Evolutionary conservation across 768 basidiomycete species (phyloP), one percentile per base, ranked within the genome.

Genomic region (Trametes meyenii): DNA sequence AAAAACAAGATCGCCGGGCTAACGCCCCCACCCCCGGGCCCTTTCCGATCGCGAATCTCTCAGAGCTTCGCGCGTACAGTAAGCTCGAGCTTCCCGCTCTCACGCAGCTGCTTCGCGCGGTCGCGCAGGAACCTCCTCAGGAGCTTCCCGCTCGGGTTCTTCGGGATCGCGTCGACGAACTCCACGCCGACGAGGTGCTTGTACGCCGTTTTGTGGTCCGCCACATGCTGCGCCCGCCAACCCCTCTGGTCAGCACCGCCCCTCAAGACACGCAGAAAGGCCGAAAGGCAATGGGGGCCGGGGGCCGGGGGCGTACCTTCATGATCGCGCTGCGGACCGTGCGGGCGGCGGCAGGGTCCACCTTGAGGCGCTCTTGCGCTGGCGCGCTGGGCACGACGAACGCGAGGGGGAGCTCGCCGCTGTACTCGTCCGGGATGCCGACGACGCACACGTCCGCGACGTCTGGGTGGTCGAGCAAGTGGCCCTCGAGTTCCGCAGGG

Each of bases 341-440:
- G 2, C 76, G 72, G 0, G 67, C 76, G 26, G 74, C 80, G 12
- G 59, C 62, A 3, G 73, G 64, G 36, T 77, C 69, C 35, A 57
- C 58, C 36, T 75, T 73, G 17, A 73, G 65, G 46, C 79, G 75
- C 39, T 71, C 70, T 11, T 76, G 75, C 4, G 78, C 74, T 14
- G 76, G 75, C 4, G 71, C 66, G 48, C 74, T 74, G 17, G 85
- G 78, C 3, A 87, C 87, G 23, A 92, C 75, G 70, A 83, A 92
- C 8, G 90, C 90, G 55, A 89, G 67, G 0, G 91, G 90, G 12
- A 89, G 66, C 70, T 93, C 90, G 17, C 90, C 89, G 59, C 81
- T 88, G 69, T 87, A 90, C 23, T 91, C 89, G 66, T 92, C 88
- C 1, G 80, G 79, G 19, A 90, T 69, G 5, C 87, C 83, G 7